Base-by-base conservation (phyloP, 2,329 filamentous ascomycete genomes). In the Immersiporthe knoxdaviesiana region DNA sequence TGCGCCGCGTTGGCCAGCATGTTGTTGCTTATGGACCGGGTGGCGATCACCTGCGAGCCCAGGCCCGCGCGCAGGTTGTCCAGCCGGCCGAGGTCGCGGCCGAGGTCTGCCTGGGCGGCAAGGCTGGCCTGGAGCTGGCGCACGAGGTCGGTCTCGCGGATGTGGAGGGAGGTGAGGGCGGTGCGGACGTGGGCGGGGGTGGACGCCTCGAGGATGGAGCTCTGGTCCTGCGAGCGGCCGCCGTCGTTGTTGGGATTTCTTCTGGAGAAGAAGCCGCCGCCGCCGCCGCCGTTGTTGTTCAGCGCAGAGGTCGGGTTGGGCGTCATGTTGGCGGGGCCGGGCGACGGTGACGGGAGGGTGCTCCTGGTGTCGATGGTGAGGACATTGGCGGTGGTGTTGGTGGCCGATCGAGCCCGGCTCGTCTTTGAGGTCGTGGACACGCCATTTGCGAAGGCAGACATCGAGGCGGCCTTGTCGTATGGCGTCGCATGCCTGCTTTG, bases 1-100 rank as follows among this genome's bases (percentile, higher is more conserved):
- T 91, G 87, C 27, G 96, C 92, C 39, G 96, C 94, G 58, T 90
- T 88, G 54, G 93, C 90, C 70, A 99, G 90, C 92, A 97, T 97
- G 78, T 90, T 91, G 87, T 93, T 92, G 84, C 92, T 92, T 76
- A 99, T 91, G 59, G 90, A 85, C 72, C 95, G 89, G 18, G 94
- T 91, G 63, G 92, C 91, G 76, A 94, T 91, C 64, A 92, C 92
- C 77, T 98, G 96, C 6, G 93, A 89, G 69, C 94, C 94, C 41
- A 98, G 87, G 72, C 94, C 91, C 56, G 94, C 94, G 73, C 96
- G 92, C 67, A 97, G 87, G 39, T 97, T 85, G 80, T 99, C 96
- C 72, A 99, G 87, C 24, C 95, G 91, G 71, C 90, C 90, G 64
- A 99, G 86, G 76, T 97, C 93, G 73, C 94, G 92, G 27, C 92